Percentiles rank a stretch among this genome's conserved stretches.
These are phyloP conservation scores for Pueraria montana DNA, from an alignment of 306 rosid species.

Conservation along the genomic window DNA sequence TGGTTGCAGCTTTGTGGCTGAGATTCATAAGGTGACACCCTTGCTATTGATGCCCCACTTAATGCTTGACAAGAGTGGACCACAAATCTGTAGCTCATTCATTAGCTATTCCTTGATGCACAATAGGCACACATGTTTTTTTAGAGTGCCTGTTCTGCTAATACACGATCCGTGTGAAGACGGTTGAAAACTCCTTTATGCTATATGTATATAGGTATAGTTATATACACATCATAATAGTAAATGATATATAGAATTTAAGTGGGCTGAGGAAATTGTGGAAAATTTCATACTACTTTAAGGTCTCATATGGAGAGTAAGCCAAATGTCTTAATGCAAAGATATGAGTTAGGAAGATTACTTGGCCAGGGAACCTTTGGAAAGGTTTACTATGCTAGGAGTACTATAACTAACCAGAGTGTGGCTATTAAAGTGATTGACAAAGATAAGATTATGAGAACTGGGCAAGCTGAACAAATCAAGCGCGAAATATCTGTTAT, in stretches of 20 bases:
- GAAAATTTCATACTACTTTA: constrained; percentile 37
- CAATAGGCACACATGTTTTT: constrained; percentile 52
- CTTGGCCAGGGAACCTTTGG: constrained; percentile 91
- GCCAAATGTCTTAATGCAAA: constrained; percentile 62
- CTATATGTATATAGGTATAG: constrained; percentile 45
- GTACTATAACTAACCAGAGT: constrained; percentile 68
- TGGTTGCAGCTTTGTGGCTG: constrained; percentile 45
- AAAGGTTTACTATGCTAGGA: constrained; percentile 86
- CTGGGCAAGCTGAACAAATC: constrained; percentile 68
- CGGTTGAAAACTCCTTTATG: constrained; percentile 62
- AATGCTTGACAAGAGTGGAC: constrained; percentile 49
- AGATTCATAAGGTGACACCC: constrained; percentile 53
- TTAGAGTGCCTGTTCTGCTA: constrained; percentile 55
- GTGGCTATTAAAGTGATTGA: constrained; percentile 86
- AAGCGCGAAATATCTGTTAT: constrained; percentile 81
- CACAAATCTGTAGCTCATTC: constrained; percentile 41
- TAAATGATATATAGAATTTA: constrained; percentile 39
- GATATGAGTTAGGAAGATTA: constrained; percentile 80
- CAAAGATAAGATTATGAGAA: constrained; percentile 73
- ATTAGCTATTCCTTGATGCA: constrained; percentile 51
- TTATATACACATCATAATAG: constrained; percentile 11
- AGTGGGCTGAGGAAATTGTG: constrained; percentile 41
- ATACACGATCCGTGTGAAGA: constrained; percentile 61
- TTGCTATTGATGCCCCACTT: constrained; percentile 42
- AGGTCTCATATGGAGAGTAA: constrained; percentile 69